phyloP scores from a whole-genome alignment of 805 yeast genomes.

The Isabelozyma heimii region DNA sequence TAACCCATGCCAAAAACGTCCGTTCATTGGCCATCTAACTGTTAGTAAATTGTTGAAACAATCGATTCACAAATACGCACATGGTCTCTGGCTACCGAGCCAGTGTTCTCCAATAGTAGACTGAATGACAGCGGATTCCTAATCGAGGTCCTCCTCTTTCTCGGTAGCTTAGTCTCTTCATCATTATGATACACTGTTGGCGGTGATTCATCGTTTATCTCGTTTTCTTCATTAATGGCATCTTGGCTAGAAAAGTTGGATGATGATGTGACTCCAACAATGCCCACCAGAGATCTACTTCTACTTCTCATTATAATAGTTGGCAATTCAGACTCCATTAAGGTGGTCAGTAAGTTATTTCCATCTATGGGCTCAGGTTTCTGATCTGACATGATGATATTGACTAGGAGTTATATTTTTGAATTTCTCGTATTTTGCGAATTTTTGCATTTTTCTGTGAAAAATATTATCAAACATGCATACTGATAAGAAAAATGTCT shows the following conservation, averaged over 20 bases:
- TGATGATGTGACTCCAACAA: not conserved
- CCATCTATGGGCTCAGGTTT: not conserved
- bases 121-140: constrained; percentile 1
- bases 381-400: not conserved
- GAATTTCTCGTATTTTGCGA: too few relatives aligned
- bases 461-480: too few relatives aligned
- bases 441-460: too few relatives aligned
- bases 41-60: constrained; percentile 12
- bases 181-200: not conserved
- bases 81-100: constrained; percentile 39
- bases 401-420: too few relatives aligned
- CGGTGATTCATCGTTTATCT: not conserved
- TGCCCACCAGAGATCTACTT: not conserved
- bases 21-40: constrained; percentile 31
- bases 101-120: constrained; percentile 22
- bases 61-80: constrained; percentile 14
- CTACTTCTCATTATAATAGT: not conserved
- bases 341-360: not conserved
- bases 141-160: not conserved
- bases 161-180: not conserved
- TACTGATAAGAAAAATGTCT: too few relatives aligned
- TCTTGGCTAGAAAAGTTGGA: not conserved
- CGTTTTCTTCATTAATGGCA: not conserved
- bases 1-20: constrained; percentile 28
- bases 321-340: not conserved